phyloP scores from a whole-genome alignment of 1,284 basidiomycete species.

The Cutaneotrichosporon sp. region DNA sequence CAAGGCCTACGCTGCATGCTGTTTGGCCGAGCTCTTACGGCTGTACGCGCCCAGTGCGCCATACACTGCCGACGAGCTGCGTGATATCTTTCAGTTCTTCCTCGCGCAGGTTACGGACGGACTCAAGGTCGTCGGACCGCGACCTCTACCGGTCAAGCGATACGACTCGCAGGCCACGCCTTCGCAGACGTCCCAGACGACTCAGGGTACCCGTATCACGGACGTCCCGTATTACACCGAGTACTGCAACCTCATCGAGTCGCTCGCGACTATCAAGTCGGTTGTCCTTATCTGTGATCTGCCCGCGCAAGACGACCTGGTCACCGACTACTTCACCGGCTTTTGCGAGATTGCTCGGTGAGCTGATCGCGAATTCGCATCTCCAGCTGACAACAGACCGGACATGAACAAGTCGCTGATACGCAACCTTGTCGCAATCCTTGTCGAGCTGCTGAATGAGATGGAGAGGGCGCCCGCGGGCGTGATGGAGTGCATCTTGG shows the following conservation, averaged over 20 bases:
- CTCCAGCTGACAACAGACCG: slow-evolving; percentile 48
- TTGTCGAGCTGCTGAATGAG: slow-evolving; percentile 86
- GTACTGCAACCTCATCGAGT: slow-evolving; percentile 89
- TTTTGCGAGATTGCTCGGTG: slow-evolving; percentile 72
- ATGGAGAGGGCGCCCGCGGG: slow-evolving; percentile 65
- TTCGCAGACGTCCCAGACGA: slow-evolving; percentile 34
- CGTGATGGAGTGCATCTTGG: slow-evolving; percentile 74
- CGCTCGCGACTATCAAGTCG: slow-evolving; percentile 87
- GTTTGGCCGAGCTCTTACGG: slow-evolving; percentile 85
- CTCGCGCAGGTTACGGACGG: slow-evolving; percentile 72
- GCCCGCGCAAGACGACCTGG: slow-evolving; percentile 76
- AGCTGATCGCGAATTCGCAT: slow-evolving; percentile 17
- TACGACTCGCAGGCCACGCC: slow-evolving; percentile 4
- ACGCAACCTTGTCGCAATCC: slow-evolving; percentile 79
- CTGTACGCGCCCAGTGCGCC: slow-evolving; percentile 97
- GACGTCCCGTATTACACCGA: slow-evolving; percentile 67
- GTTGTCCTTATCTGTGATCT: slow-evolving; percentile 90
- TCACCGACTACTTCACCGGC: slow-evolving; percentile 74
- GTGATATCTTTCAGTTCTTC: slow-evolving; percentile 92
- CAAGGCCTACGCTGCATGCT: slow-evolving; percentile 89
- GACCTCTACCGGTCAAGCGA: slow-evolving; percentile 25
- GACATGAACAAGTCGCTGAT: slow-evolving; percentile 86
- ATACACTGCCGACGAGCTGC: slow-evolving; percentile 77
- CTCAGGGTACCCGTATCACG: slow-evolving; percentile 34
- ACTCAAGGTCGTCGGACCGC: slow-evolving; percentile 53